These are phyloP conservation scores for Cladosporium velox DNA, from an alignment of 2,329 filamentous ascomycete species.

Conservation along the genomic window DNA sequence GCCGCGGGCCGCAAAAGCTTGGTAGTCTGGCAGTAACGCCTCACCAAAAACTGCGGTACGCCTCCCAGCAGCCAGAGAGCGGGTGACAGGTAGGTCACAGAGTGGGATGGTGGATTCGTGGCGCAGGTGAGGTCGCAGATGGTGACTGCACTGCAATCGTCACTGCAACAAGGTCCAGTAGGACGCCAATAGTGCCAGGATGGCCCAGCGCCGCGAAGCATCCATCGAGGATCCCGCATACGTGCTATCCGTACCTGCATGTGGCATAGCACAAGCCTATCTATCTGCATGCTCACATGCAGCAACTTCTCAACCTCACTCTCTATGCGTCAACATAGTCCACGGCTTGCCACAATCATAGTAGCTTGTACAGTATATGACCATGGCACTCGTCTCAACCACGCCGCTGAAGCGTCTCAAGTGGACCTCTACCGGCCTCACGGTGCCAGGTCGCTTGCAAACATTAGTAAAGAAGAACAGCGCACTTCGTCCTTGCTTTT, in stretches of 20 bases:
- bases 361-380: not conserved
- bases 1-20: slow-evolving; percentile 11
- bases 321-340: not conserved
- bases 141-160: slow-evolving; percentile 1
- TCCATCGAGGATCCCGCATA: not conserved
- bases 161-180: not conserved
- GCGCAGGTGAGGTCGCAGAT: not conserved
- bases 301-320: slow-evolving; percentile 7
- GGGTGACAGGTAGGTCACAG: not conserved
- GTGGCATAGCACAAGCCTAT: slow-evolving; percentile 7
- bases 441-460: slow-evolving; percentile 1
- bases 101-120: not conserved
- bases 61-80: not conserved
- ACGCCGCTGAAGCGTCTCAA: not conserved
- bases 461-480: not conserved
- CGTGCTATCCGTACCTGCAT: slow-evolving; percentile 11
- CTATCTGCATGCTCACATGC: slow-evolving; percentile 4
- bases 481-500: not conserved
- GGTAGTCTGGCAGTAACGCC: slow-evolving; percentile 7
- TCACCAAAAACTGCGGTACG: not conserved
- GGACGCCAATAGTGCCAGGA: slow-evolving; percentile 4
- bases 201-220: not conserved
- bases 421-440: not conserved
- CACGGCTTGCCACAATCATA: not conserved
- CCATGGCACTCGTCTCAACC: not conserved